These are phyloP conservation scores for Myxozyma melibiosi DNA, from an alignment of 805 yeast genomes.

Conservation along the genomic window DNA sequence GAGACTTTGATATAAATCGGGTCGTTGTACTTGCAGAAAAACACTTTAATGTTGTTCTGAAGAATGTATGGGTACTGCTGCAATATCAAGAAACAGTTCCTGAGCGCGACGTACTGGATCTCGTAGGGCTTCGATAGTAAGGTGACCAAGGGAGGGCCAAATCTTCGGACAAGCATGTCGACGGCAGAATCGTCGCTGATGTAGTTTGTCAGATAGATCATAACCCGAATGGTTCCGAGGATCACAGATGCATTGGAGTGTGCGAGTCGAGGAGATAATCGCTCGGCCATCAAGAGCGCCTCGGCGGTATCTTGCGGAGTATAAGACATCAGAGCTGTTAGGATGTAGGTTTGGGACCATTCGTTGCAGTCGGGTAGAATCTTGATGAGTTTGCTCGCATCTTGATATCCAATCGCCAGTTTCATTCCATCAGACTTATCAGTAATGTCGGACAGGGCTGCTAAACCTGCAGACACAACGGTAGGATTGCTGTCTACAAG, in stretches of 20 bases:
- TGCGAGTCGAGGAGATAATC: conserved; percentile 68
- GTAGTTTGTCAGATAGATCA: conserved; percentile 74
- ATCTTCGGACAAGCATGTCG: conserved; percentile 56
- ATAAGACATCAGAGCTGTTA: conserved; percentile 65
- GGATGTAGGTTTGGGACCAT: conserved; percentile 73
- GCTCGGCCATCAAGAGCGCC: conserved; percentile 66
- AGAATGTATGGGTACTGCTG: conserved; percentile 64
- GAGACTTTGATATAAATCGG: conserved; percentile 88
- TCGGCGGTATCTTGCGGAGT: conserved; percentile 72
- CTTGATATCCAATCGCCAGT: conserved; percentile 55
- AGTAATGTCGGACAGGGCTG: conserved; percentile 65
- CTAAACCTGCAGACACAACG: conserved; percentile 65
- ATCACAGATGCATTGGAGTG: conserved; percentile 83
- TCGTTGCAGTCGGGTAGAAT: conserved; percentile 49
- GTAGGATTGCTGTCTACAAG: conserved; percentile 59
- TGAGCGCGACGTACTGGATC: conserved; percentile 74
- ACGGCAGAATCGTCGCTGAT: conserved; percentile 58
- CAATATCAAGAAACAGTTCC: conserved; percentile 77
- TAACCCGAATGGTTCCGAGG: conserved; percentile 69
- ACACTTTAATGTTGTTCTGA: conserved; percentile 68
- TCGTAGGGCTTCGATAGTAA: conserved; percentile 73
- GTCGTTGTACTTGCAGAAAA: conserved; percentile 82
- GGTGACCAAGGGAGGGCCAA: conserved; percentile 70
- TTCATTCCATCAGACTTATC: conserved; percentile 56
- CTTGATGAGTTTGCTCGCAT: conserved; percentile 50